These are phyloP conservation scores for Odontarrhena argentea DNA, from an alignment of 345 rosid species.

Conservation along the genomic window DNA sequence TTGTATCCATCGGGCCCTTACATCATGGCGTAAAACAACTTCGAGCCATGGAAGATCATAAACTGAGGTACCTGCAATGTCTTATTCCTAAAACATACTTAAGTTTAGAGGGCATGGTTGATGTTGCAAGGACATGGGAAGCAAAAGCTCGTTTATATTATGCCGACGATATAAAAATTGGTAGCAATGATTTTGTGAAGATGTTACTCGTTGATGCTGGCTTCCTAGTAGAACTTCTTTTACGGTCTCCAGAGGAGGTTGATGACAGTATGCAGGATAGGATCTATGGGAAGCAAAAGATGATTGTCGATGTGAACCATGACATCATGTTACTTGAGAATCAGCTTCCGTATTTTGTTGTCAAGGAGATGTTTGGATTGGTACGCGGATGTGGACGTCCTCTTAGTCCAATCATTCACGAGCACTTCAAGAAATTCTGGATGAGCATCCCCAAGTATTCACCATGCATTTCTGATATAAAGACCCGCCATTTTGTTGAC, in stretches of 20 bases:
- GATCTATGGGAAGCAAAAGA: conserved; percentile 42
- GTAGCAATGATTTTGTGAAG: conserved; percentile 35
- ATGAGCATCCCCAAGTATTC: too few relatives aligned
- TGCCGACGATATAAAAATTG: conserved; percentile 27
- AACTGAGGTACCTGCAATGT: conserved; percentile 36
- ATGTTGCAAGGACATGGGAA: conserved; percentile 31
- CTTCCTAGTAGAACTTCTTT: conserved; percentile 44
- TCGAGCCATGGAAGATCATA: conserved; percentile 39
- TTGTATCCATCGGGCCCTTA: conserved; percentile 30
- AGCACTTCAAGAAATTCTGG: conserved; percentile 9
- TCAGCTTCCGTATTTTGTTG: conserved; percentile 32
- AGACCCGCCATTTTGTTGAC: conserved; percentile 29
- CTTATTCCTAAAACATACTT: conserved; percentile 29
- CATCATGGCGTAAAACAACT: conserved; percentile 33
- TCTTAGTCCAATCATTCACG: conserved; percentile 31
- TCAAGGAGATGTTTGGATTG: background rate
- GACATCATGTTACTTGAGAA: conserved; percentile 33
- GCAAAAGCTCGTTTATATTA: conserved; percentile 40
- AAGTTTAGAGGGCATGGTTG: conserved; percentile 29
- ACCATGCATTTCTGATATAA: too few relatives aligned
- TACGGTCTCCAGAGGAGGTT: conserved; percentile 23
- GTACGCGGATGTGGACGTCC: background rate
- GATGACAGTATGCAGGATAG: conserved; percentile 16
- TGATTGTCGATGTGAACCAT: conserved; percentile 34
- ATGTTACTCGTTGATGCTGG: conserved; percentile 42